Evolutionary conservation across 2,329 filamentous ascomycete genomes (phyloP).

Genomic region (Leptoxyphium fumago): DNA sequence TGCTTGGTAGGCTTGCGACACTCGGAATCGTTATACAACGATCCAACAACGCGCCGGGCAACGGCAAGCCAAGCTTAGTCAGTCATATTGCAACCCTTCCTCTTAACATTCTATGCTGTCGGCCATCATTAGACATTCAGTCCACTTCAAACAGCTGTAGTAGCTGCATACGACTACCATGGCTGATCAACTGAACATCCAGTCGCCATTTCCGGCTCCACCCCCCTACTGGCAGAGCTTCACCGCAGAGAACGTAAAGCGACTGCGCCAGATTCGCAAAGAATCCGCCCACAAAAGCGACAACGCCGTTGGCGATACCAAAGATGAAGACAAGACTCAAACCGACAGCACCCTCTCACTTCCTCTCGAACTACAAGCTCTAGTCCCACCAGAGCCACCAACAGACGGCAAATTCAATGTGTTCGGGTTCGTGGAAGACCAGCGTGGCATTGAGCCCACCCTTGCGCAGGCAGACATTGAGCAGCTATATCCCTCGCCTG

Average conservation of each 20-base stretch:
- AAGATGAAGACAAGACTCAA: slow-evolving; percentile 4
- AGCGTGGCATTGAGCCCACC: slow-evolving; percentile 46
- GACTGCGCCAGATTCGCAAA: slow-evolving; percentile 27
- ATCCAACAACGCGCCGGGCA: too few relatives aligned
- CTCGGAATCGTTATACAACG: too few relatives aligned
- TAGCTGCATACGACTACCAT: slow-evolving; percentile 25
- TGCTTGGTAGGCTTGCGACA: too few relatives aligned
- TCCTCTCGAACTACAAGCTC: slow-evolving; percentile 56
- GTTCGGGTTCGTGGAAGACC: slow-evolving; percentile 54
- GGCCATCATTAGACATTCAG: too few relatives aligned
- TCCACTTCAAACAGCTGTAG: too few relatives aligned
- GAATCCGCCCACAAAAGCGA: slow-evolving; percentile 7
- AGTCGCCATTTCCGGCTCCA: slow-evolving; percentile 67
- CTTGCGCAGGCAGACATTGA: slow-evolving; percentile 57
- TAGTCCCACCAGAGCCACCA: slow-evolving; percentile 68
- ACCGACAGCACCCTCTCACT: slow-evolving; percentile 31
- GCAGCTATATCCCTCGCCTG: slow-evolving; percentile 46
- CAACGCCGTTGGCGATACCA: slow-evolving; percentile 12
- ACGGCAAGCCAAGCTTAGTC: neutral
- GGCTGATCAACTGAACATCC: slow-evolving; percentile 38
- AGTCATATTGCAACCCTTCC: neutral
- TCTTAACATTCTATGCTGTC: neutral
- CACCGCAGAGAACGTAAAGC: slow-evolving; percentile 56
- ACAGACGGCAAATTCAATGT: slow-evolving; percentile 54
- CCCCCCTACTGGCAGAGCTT: slow-evolving; percentile 86